phyloP scores from a whole-genome alignment of 2,329 filamentous ascomycete species.

The Colletotrichum lupini region DNA sequence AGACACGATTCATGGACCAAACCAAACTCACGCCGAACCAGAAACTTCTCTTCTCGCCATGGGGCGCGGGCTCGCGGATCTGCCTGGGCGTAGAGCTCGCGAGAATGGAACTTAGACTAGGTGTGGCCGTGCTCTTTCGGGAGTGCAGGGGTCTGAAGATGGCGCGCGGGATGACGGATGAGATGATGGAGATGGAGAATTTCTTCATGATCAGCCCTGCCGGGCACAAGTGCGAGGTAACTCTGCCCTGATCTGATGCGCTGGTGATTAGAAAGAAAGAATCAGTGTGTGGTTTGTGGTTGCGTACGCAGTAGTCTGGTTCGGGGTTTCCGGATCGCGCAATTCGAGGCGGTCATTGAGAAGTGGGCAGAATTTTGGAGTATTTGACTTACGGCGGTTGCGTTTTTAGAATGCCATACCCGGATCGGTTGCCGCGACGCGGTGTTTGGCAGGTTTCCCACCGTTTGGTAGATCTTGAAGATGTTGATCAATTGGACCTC shows the following conservation, averaged over 20 bases:
- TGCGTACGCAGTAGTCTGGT: neutral
- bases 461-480: neutral
- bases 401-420: neutral
- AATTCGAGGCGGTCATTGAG: neutral
- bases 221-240: slow-evolving; percentile 45
- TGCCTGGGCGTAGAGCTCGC: slow-evolving; percentile 70
- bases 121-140: slow-evolving; percentile 62
- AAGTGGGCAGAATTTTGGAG: neutral
- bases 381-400: neutral
- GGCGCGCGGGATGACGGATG: slow-evolving; percentile 47
- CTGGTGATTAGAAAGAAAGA: neutral
- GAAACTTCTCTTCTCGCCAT: slow-evolving; percentile 63
- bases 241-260: neutral
- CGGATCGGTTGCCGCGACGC: neutral
- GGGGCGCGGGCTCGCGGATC: slow-evolving; percentile 58
- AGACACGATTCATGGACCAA: slow-evolving; percentile 18
- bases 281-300: neutral
- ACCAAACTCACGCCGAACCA: slow-evolving; percentile 43
- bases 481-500: neutral
- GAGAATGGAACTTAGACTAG: slow-evolving; percentile 64
- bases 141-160: slow-evolving; percentile 52
- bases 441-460: neutral
- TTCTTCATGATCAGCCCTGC: slow-evolving; percentile 47
- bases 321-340: neutral
- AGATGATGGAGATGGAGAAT: slow-evolving; percentile 48